phyloP scores from a whole-genome alignment of 129 eudicot genomes.

The Flaveria trinervia region DNA sequence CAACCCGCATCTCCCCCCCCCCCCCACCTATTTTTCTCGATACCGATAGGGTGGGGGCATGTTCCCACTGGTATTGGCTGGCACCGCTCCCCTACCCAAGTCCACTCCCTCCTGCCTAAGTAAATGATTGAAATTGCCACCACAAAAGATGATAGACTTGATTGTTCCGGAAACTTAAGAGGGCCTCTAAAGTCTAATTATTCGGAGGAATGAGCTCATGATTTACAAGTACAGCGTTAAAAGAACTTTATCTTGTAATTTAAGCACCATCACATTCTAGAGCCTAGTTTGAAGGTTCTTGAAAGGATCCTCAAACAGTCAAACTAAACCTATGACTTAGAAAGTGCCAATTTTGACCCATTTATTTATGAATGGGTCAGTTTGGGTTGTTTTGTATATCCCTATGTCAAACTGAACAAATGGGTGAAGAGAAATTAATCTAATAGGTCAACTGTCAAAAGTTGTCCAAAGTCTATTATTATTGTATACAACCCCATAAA shows the following conservation, averaged over 20 bases:
- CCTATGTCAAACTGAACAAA: background rate
- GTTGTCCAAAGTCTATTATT: slow-evolving; percentile 5
- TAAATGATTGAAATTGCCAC: background rate
- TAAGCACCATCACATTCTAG: background rate
- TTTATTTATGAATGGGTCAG: background rate
- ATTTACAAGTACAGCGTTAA: background rate
- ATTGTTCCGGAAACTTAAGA: background rate
- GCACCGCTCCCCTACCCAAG: too few relatives aligned
- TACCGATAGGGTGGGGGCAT: too few relatives aligned
- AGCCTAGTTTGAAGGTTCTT: background rate
- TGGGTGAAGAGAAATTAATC: background rate
- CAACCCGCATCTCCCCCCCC: too few relatives aligned
- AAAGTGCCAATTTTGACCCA: background rate
- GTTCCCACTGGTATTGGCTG: too few relatives aligned
- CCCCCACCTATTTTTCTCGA: too few relatives aligned
- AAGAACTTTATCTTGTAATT: background rate
- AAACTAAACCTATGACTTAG: slow-evolving; percentile 5
- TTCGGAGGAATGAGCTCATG: background rate
- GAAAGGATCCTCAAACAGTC: background rate
- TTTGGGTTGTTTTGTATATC: background rate
- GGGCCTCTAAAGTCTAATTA: background rate
- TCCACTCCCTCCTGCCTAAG: background rate
- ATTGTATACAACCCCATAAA: background rate
- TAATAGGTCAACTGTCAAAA: background rate
- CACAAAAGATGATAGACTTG: background rate